These are phyloP conservation scores for Exophiala sideris DNA, from an alignment of 2,329 filamentous ascomycete genomes.

Conservation along the genomic window DNA sequence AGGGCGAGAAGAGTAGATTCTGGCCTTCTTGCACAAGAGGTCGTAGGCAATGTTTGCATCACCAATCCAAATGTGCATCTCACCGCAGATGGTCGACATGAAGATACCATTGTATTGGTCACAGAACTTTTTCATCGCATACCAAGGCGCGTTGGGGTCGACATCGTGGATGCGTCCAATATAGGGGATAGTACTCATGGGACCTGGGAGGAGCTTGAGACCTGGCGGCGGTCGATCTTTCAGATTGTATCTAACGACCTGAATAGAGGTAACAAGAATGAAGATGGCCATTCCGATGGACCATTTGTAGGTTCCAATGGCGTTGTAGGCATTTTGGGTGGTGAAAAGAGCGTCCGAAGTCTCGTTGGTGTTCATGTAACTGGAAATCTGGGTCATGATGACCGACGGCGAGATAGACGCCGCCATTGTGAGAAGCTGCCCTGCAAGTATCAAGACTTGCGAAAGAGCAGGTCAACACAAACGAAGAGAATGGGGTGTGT, in stretches of 20 bases:
- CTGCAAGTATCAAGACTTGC: constrained; percentile 13
- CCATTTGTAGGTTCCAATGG: constrained; percentile 30
- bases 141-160: constrained; percentile 29
- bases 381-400: constrained; percentile 30
- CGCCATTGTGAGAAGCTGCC: constrained; percentile 20
- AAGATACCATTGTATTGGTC: constrained; percentile 28
- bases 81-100: constrained; percentile 30
- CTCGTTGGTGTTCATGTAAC: constrained; percentile 25
- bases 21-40: constrained; percentile 30
- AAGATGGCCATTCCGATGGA: constrained; percentile 29
- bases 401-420: constrained; percentile 31
- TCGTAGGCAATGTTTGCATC: constrained; percentile 28
- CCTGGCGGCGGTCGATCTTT: constrained; percentile 27
- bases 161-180: constrained; percentile 31
- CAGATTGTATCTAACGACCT: constrained; percentile 41
- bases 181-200: constrained; percentile 27
- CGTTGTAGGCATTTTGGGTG: constrained; percentile 22
- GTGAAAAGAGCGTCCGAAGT: constrained; percentile 29
- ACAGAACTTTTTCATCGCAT: constrained; percentile 29
- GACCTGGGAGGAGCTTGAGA: constrained; percentile 28
- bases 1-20: constrained; percentile 30
- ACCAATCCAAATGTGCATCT: constrained; percentile 31
- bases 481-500: constrained; percentile 11
- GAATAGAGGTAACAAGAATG: constrained; percentile 24
- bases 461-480: constrained; percentile 5